Percentiles rank a stretch among this genome's conserved stretches.
Evolutionary conservation across 1,284 basidiomycete genomes (phyloP).

Genomic region (Omphalotus olearius): DNA sequence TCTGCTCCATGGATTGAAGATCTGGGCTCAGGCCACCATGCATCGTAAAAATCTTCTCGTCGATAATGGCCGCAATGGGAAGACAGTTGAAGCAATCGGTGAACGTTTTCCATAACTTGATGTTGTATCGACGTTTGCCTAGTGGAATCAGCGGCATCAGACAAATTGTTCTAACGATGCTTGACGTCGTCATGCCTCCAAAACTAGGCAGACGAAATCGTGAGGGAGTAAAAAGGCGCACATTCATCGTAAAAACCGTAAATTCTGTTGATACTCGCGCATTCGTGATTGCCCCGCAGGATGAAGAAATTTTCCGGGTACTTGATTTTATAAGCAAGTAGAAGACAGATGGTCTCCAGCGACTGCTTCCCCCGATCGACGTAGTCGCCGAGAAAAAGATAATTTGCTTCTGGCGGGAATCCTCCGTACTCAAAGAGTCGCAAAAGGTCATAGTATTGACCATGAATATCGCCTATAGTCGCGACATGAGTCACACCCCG

Average conservation of each 20-base stretch:
- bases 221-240: conserved; percentile 36
- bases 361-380: conserved; percentile 95
- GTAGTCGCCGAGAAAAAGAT: conserved; percentile 93
- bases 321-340: conserved; percentile 96
- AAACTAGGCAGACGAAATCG: conserved; percentile 5
- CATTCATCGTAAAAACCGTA: conserved; percentile 98
- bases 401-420: conserved; percentile 95
- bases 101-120: conserved; percentile 98
- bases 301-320: conserved; percentile 99
- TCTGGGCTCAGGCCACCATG: conserved; percentile 93
- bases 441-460: conserved; percentile 93
- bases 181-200: background rate
- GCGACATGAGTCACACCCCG: background rate
- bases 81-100: conserved; percentile 97
- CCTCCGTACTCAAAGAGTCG: conserved; percentile 94
- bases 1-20: conserved; percentile 99
- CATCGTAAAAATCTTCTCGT: conserved; percentile 97
- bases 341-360: conserved; percentile 88
- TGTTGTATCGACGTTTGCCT: conserved; percentile 98
- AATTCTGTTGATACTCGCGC: conserved; percentile 92
- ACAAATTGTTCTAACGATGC: background rate
- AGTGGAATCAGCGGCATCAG: conserved; percentile 14
- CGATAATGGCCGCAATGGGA: conserved; percentile 94
- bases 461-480: conserved; percentile 82
- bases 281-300: conserved; percentile 91